Percentiles rank a stretch among this genome's conserved stretches.
Evolutionary conservation across 1,284 basidiomycete genomes (phyloP).

Genomic region (Ganoderma leucocontextum): DNA sequence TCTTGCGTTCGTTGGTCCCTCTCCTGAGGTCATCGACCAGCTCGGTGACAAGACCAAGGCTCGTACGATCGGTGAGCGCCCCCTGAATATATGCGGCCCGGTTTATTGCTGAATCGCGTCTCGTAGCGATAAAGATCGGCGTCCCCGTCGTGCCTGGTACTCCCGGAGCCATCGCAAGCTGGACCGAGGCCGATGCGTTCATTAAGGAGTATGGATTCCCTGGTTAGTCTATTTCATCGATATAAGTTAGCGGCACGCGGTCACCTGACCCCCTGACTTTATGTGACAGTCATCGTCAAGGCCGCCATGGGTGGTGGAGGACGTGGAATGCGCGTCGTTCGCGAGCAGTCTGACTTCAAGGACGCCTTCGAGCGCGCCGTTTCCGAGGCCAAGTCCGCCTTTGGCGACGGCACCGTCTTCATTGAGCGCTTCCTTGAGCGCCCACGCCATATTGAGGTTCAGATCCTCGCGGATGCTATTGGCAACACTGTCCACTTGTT

Average conservation of each 20-base stretch:
- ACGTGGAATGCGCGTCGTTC: conserved; percentile 98
- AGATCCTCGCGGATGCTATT: conserved; percentile 89
- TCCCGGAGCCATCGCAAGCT: conserved; percentile 89
- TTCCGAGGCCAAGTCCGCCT: conserved; percentile 94
- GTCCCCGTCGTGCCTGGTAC: conserved; percentile 99
- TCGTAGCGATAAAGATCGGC: conserved; percentile 80
- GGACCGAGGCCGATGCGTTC: conserved; percentile 87
- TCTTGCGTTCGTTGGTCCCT: conserved; percentile 96
- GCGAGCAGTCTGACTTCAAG: conserved; percentile 92
- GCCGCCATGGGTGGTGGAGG: conserved; percentile 99
- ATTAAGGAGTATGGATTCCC: conserved; percentile 97
- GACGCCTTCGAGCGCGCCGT: conserved; percentile 93
- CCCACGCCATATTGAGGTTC: conserved; percentile 97
- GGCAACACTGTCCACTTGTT: conserved; percentile 98
- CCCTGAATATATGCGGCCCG: neutral
- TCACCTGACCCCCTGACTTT: conserved; percentile 8
- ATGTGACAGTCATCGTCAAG: conserved; percentile 86
- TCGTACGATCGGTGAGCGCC: conserved; percentile 73
- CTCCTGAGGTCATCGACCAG: conserved; percentile 96
- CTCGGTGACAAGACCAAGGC: conserved; percentile 99
- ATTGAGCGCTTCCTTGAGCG: conserved; percentile 98
- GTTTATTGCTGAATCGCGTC: neutral
- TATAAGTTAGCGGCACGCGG: neutral
- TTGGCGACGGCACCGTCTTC: conserved; percentile 98
- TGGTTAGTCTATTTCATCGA: conserved; percentile 52